These are phyloP conservation scores for Chaetomium globosum DNA, from an alignment of 2,329 filamentous ascomycete species.

Conservation along the genomic window DNA sequence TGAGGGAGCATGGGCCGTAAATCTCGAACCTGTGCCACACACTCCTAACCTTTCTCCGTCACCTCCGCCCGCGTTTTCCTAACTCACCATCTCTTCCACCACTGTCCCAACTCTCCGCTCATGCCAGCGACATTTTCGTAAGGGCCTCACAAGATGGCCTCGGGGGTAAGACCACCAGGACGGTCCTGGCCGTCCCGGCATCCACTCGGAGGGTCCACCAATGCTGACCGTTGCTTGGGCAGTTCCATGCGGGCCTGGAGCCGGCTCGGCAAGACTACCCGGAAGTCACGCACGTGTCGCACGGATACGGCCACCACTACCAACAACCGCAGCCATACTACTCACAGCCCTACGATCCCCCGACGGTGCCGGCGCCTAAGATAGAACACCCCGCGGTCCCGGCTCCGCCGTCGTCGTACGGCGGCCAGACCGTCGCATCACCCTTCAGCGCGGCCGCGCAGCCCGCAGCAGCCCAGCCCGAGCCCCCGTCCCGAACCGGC, in stretches of 20 bases:
- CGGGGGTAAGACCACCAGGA: neutral
- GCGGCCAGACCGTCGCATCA: conserved; percentile 22
- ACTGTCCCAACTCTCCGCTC: neutral
- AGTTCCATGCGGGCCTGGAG: conserved; percentile 35
- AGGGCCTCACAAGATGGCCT: conserved; percentile 12
- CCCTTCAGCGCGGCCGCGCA: conserved; percentile 22
- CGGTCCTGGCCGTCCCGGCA: neutral
- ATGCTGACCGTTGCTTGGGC: conserved; percentile 19
- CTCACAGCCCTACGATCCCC: conserved; percentile 16
- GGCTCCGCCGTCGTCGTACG: conserved; percentile 22
- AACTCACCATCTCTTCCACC: neutral
- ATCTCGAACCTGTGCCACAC: conserved; percentile 10
- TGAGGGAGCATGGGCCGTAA: neutral
- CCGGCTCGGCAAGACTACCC: conserved; percentile 36
- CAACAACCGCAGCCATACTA: conserved; percentile 8
- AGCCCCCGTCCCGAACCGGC: conserved; percentile 4
- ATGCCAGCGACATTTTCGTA: neutral
- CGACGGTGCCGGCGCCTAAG: conserved; percentile 5
- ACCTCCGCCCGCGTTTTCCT: neutral
- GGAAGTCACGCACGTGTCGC: conserved; percentile 30
- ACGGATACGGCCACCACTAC: conserved; percentile 17
- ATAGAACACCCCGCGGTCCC: neutral
- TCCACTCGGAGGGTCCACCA: neutral
- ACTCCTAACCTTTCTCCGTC: neutral
- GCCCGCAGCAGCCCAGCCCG: conserved; percentile 1